Conservation (phyloP, 164 flowering plant genomes). For the Warburgia ugandensis region DNA sequence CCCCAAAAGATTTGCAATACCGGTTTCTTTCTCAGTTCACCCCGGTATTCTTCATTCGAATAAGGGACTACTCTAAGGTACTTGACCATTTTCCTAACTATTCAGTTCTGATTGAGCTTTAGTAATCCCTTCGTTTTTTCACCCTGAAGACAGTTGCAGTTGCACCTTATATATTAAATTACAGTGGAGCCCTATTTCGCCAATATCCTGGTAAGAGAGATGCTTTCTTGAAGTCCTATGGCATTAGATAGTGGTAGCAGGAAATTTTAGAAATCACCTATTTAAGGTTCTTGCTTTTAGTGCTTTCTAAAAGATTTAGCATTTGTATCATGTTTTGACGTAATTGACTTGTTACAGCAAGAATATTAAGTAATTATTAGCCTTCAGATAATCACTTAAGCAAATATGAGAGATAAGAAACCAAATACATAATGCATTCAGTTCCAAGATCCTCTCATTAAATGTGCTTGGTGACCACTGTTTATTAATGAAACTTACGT, state of each 20-base stretch:
- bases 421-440: no score
- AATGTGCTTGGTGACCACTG: no score
- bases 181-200: slow-evolving; percentile 91
- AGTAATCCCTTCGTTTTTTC: slow-evolving; percentile 14
- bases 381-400: no score
- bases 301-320: no score
- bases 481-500: no score
- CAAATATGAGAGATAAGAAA: no score
- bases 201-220: slow-evolving; percentile 91
- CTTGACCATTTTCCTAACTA: neutral
- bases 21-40: slow-evolving; percentile 88
- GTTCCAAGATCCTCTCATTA: no score
- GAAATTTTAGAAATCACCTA: neutral
- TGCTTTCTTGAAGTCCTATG: neutral
- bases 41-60: slow-evolving; percentile 84
- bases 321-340: no score
- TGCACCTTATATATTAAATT: slow-evolving; percentile 85
- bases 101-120: slow-evolving; percentile 2
- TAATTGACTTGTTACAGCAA: no score
- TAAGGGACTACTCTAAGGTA: slow-evolving; percentile 97
- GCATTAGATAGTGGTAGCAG: neutral
- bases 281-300: neutral
- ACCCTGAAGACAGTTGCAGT: slow-evolving; percentile 81
- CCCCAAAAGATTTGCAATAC: slow-evolving; percentile 79
- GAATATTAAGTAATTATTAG: no score